A percentile compares a stretch with the other conserved stretches of the same genome.
Conservation (phyloP, 768 basidiomycete genomes). For the Suillus subaureus region DNA sequence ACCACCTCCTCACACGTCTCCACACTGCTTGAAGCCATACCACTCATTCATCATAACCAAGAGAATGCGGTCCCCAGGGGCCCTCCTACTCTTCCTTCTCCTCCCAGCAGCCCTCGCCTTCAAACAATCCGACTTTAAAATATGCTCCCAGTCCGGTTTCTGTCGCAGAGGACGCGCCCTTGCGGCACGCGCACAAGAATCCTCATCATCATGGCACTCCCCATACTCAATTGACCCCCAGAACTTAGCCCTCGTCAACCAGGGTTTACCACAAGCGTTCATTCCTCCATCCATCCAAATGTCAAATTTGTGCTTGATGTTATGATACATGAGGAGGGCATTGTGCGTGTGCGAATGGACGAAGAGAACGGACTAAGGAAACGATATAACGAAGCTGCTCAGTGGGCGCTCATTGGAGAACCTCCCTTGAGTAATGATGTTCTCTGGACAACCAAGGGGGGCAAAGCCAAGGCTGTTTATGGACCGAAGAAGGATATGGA, state of each 20-base stretch:
- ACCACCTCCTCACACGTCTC: slow-evolving; percentile 50
- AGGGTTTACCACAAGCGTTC: slow-evolving; percentile 71
- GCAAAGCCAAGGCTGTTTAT: slow-evolving; percentile 63
- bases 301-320: slow-evolving; percentile 82
- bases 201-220: slow-evolving; percentile 67
- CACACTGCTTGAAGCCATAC: slow-evolving; percentile 9
- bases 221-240: slow-evolving; percentile 77
- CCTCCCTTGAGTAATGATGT: slow-evolving; percentile 63
- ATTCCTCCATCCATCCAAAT: slow-evolving; percentile 80
- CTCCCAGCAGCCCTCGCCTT: slow-evolving; percentile 45
- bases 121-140: slow-evolving; percentile 90
- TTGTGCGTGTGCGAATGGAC: slow-evolving; percentile 87
- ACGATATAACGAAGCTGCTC: slow-evolving; percentile 89
- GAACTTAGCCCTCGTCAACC: slow-evolving; percentile 54
- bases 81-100: slow-evolving; percentile 33
- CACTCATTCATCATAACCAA: no score
- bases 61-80: no score
- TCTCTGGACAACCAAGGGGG: slow-evolving; percentile 67
- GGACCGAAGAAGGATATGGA: slow-evolving; percentile 64
- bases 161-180: slow-evolving; percentile 90
- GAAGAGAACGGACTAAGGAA: slow-evolving; percentile 77
- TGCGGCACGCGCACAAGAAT: slow-evolving; percentile 66
- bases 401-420: slow-evolving; percentile 82
- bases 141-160: slow-evolving; percentile 93
- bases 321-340: slow-evolving; percentile 69